A percentile compares a stretch with the other conserved stretches of the same genome.
These are phyloP conservation scores for Fusarium subtropicale DNA, from an alignment of 2,329 filamentous ascomycete genomes.

Conservation along the genomic window DNA sequence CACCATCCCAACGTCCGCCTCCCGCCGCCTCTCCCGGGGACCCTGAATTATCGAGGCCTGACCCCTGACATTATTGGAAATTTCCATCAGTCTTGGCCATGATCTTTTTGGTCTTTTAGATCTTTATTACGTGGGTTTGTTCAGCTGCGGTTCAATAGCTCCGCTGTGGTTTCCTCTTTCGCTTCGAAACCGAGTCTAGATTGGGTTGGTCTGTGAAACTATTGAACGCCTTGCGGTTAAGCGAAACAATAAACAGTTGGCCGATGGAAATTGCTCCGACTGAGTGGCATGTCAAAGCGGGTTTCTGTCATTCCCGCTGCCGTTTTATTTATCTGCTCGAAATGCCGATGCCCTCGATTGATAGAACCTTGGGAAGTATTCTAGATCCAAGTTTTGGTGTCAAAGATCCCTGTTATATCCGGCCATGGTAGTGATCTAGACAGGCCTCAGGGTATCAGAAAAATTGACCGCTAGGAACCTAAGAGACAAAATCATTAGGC, in stretches of 20 bases:
- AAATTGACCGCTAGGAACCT: too few relatives aligned
- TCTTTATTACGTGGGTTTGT: neutral
- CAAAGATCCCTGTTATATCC: neutral
- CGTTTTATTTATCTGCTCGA: neutral
- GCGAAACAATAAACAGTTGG: neutral
- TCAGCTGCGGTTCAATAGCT: slow-evolving; percentile 26
- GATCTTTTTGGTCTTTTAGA: neutral
- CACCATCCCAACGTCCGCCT: neutral
- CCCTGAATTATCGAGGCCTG: neutral
- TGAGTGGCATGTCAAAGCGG: neutral
- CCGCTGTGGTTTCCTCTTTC: slow-evolving; percentile 1
- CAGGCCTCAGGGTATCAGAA: too few relatives aligned
- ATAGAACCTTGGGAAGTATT: neutral
- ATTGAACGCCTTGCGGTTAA: slow-evolving; percentile 19
- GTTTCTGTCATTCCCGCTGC: neutral
- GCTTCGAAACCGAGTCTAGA: slow-evolving; percentile 5
- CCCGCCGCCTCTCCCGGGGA: slow-evolving; percentile 5
- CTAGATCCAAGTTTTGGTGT: neutral
- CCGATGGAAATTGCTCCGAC: neutral
- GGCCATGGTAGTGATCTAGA: too few relatives aligned
- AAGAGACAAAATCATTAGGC: too few relatives aligned
- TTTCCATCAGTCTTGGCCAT: slow-evolving; percentile 2
- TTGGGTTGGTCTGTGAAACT: slow-evolving; percentile 4
- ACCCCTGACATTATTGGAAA: slow-evolving; percentile 9
- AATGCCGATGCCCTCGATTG: neutral